Evolutionary conservation across 805 yeast genomes (phyloP).

Genomic region (Cyberlindnera petersonii): DNA sequence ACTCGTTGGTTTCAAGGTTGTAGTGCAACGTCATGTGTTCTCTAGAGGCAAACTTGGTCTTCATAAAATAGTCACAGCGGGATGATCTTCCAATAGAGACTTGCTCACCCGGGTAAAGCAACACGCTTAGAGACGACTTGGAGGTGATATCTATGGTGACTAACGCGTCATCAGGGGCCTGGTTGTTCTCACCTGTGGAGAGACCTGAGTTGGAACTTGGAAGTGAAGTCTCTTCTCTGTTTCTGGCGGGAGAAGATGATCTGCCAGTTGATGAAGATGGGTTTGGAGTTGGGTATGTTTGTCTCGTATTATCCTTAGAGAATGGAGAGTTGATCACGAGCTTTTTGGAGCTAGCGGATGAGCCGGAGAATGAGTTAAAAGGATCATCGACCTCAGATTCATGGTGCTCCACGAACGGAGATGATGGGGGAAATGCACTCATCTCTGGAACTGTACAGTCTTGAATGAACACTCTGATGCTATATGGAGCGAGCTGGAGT

Average conservation of each 20-base stretch:
- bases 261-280: constrained; percentile 57
- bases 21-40: constrained; percentile 55
- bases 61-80: constrained; percentile 45
- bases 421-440: constrained; percentile 35
- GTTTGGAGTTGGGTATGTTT: constrained; percentile 64
- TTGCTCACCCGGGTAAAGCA: constrained; percentile 20
- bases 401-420: constrained; percentile 31
- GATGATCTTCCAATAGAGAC: constrained; percentile 53
- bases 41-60: constrained; percentile 59
- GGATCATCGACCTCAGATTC: constrained; percentile 17
- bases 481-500: neutral
- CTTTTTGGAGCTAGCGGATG: constrained; percentile 4
- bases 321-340: constrained; percentile 7
- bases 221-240: constrained; percentile 3
- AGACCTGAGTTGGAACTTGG: constrained; percentile 4
- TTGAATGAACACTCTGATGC: too few relatives aligned
- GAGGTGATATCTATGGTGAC: neutral
- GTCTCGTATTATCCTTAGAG: constrained; percentile 9
- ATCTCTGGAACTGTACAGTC: too few relatives aligned
- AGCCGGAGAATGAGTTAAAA: constrained; percentile 16
- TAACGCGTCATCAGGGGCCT: constrained; percentile 3
- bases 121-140: constrained; percentile 16
- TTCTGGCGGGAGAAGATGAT: constrained; percentile 34
- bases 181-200: neutral
- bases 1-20: constrained; percentile 34